Evolutionary conservation across 495 filamentous ascomycete species (phyloP).

Genomic region (Aspergillus affinis): DNA sequence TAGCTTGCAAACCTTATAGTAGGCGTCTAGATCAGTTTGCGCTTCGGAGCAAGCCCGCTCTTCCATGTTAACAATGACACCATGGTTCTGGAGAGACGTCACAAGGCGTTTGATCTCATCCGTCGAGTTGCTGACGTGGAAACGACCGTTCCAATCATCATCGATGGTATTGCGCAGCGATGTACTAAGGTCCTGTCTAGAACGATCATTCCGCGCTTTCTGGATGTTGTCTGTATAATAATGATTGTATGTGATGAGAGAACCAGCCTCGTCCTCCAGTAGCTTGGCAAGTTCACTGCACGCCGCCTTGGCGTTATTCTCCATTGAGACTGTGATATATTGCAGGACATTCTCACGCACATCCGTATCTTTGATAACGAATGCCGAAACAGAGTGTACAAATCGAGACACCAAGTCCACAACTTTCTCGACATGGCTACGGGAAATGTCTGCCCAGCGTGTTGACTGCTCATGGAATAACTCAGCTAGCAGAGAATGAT

Average conservation of each 20-base stretch:
- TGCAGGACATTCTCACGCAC: conserved; percentile 29
- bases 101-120: conserved; percentile 14
- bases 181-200: conserved; percentile 7
- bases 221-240: conserved; percentile 45
- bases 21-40: conserved; percentile 21
- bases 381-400: conserved; percentile 13
- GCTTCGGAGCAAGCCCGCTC: conserved; percentile 27
- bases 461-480: conserved; percentile 41
- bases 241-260: conserved; percentile 50
- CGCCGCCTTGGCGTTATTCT: conserved; percentile 24
- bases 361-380: conserved; percentile 22
- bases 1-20: conserved; percentile 30
- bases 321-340: conserved; percentile 14
- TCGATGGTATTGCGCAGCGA: conserved; percentile 4
- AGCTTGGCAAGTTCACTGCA: conserved; percentile 37
- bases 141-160: conserved; percentile 10
- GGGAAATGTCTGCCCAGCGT: conserved; percentile 25
- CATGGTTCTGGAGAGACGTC: conserved; percentile 15
- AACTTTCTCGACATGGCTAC: conserved; percentile 16
- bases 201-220: conserved; percentile 26
- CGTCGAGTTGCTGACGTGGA: conserved; percentile 9
- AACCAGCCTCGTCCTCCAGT: conserved; percentile 41
- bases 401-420: conserved; percentile 19
- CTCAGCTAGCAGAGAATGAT: conserved; percentile 35
- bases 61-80: conserved; percentile 24